phyloP scores from a whole-genome alignment of 2,329 filamentous ascomycete species.

The Ophiostoma quercus region DNA sequence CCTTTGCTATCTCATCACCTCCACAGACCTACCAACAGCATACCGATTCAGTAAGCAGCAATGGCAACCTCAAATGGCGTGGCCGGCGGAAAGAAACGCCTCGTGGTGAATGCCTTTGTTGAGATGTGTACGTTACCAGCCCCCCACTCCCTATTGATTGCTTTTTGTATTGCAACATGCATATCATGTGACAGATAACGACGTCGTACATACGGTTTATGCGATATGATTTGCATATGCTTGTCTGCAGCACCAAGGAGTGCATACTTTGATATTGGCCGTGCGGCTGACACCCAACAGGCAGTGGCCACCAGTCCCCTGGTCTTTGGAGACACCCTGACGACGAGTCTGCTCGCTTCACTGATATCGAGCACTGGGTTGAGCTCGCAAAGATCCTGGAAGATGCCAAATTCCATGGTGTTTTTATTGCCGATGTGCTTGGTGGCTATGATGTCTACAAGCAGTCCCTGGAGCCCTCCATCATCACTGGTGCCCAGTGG shows the following conservation, averaged over 20 bases:
- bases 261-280: background rate
- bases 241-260: background rate
- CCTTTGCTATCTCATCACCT: background rate
- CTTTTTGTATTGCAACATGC: background rate
- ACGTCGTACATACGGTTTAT: background rate
- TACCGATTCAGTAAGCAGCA: background rate
- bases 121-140: constrained; percentile 9
- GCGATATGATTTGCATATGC: constrained; percentile 1
- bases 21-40: background rate
- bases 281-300: constrained; percentile 1
- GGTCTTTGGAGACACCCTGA: constrained; percentile 56
- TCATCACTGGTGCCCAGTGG: constrained; percentile 61
- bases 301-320: constrained; percentile 44
- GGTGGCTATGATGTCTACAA: constrained; percentile 64
- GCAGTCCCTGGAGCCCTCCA: constrained; percentile 52
- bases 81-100: constrained; percentile 15
- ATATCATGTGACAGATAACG: background rate
- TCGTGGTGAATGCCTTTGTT: constrained; percentile 16
- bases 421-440: constrained; percentile 63
- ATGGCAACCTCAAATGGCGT: constrained; percentile 11
- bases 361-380: constrained; percentile 55
- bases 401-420: constrained; percentile 52
- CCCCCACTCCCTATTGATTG: background rate
- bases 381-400: constrained; percentile 56
- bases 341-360: constrained; percentile 59